These are phyloP conservation scores for Smittium mucronatum DNA, from an alignment of 371 early-diverging fungal genomes.

Conservation along the genomic window DNA sequence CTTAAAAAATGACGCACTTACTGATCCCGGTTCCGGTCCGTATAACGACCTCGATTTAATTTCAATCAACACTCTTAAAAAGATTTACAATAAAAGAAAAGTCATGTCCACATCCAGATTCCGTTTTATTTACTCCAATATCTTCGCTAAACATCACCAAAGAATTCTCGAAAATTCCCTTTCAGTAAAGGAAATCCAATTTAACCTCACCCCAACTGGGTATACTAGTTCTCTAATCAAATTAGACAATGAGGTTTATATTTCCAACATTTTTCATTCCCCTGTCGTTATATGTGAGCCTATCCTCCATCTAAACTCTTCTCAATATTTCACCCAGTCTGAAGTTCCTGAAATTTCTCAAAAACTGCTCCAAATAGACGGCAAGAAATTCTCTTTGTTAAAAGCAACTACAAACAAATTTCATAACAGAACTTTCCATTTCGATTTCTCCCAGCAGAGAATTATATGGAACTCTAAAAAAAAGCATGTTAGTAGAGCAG, in stretches of 20 bases:
- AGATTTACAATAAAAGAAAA: background rate
- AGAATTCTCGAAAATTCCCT: background rate
- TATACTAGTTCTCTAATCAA: background rate
- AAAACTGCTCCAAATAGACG: background rate
- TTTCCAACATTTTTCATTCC: background rate
- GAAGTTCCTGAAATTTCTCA: background rate
- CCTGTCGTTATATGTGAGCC: background rate
- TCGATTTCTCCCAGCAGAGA: conserved; percentile 33
- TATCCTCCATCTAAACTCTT: background rate
- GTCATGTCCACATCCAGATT: background rate
- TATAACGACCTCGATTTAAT: conserved; percentile 1
- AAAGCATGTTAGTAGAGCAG: conserved; percentile 16
- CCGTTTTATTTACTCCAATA: background rate
- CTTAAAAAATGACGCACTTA: background rate
- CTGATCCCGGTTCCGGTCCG: background rate
- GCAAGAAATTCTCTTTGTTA: conserved; percentile 22
- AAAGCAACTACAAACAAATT: conserved; percentile 29
- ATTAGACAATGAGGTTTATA: background rate
- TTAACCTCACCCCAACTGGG: background rate
- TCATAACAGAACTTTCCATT: conserved; percentile 27
- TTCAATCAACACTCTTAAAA: background rate
- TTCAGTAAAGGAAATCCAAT: background rate
- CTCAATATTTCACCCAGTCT: background rate
- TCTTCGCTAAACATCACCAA: background rate
- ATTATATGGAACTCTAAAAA: conserved; percentile 33